Evolutionary conservation across 768 basidiomycete species (phyloP), one percentile per base, ranked within the genome.

Genomic region (Tephrocybe sp.): DNA sequence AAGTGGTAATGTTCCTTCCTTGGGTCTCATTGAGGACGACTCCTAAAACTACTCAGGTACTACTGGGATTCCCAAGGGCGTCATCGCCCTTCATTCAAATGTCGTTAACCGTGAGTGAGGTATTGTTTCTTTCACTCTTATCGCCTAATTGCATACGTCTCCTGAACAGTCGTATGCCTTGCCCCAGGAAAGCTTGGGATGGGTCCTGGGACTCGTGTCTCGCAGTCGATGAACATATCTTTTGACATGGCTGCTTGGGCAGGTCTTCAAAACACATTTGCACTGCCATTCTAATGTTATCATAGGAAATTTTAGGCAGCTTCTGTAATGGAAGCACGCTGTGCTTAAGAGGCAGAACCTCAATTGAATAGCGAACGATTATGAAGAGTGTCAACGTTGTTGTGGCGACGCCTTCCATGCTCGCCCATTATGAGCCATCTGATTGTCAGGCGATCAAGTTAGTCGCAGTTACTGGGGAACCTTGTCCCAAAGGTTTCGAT

Each of bases 201-300:
- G 78, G 53, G 61, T 17, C 78, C 78, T 3, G 81, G 82, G 12
- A 58, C 73, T 25, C 73, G 78, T 11, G 80, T 84, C 10, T 75
- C 80, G 4, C 83, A 85, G 60, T 63, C 84, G 28, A 73, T 84
- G 68, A 83, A 84, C 55, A 76, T 85, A 37, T 78, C 82, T 2
- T 85, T 84, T 58, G 83, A 84, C 57, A 83, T 85, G 80, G 80
- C 79, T 28, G 80, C 79, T 15, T 85, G 83, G 83, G 80, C 69
- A 54, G 2, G 25, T 44, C 15, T 21, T 14, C 68, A 25, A 73
- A n/a, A n/a, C n/a, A n/a, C n/a, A n/a, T 3, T 77, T n/a, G n/a
- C n/a, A n/a, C n/a, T n/a, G n/a, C 17, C n/a, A n/a, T n/a, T n/a
- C n/a, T 38, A 47, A 51, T 50, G 74, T 74, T 67, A 65, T 66